Evolutionary conservation across 371 early-diverging fungal species (phyloP).

Genomic region (Mortierella sp.): DNA sequence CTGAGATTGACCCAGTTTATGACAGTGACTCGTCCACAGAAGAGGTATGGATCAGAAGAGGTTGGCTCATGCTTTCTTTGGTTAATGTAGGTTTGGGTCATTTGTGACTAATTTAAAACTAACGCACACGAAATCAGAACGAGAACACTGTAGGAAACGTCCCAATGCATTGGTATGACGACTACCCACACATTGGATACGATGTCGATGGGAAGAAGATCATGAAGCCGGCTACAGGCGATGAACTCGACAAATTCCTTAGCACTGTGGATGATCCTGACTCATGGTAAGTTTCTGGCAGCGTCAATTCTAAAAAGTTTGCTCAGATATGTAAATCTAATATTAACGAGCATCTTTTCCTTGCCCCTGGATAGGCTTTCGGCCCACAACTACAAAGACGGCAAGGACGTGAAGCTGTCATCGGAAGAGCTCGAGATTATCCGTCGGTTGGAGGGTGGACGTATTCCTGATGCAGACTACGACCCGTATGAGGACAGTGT

Average conservation of each 20-base stretch:
- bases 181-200: slow-evolving; percentile 96
- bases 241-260: slow-evolving; percentile 94
- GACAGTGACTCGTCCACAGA: slow-evolving; percentile 93
- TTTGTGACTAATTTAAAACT: not conserved
- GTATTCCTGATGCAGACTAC: slow-evolving; percentile 84
- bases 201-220: slow-evolving; percentile 93
- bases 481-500: slow-evolving; percentile 91
- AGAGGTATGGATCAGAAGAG: slow-evolving; percentile 62
- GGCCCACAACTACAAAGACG: slow-evolving; percentile 82
- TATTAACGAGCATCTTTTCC: not conserved
- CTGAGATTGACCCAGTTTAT: slow-evolving; percentile 92
- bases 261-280: slow-evolving; percentile 93
- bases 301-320: not conserved
- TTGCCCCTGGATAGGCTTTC: slow-evolving; percentile 65
- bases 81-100: not conserved
- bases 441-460: slow-evolving; percentile 81
- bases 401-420: slow-evolving; percentile 83
- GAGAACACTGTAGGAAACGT: slow-evolving; percentile 92
- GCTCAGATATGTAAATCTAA: not conserved
- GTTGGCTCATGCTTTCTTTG: not conserved
- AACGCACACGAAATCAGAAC: slow-evolving; percentile 52
- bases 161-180: slow-evolving; percentile 96
- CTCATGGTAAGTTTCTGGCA: slow-evolving; percentile 66
- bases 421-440: slow-evolving; percentile 93
- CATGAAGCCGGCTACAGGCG: slow-evolving; percentile 84